Evolutionary conservation across 441 rosid species (phyloP), one percentile per base, ranked within the genome.

Genomic region (Metrosideros polymorpha): DNA sequence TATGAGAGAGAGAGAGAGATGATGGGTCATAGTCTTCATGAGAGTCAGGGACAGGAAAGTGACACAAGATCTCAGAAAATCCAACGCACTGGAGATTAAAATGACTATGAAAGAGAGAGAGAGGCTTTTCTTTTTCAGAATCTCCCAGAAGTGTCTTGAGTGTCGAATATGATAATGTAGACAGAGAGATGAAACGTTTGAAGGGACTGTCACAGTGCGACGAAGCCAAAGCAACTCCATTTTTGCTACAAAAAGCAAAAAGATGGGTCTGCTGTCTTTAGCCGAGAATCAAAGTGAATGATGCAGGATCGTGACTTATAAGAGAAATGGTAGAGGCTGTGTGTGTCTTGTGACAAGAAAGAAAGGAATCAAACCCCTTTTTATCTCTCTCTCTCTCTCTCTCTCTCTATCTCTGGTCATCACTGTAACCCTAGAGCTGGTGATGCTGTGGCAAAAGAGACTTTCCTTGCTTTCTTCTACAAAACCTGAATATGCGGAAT

Each of bases 21-120:
- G 66, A 53, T 39, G 86, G 86, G 83, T 75, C 86, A 76, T 32
- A 53, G 66, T 77, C 51, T 24, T 79, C 71, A 79, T 85, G 86
- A 85, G 76, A 85, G 75, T 85, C 51, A 85, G 84, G 45, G 63
- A 85, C 87, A 77, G 61, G 87, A 85, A 85, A 85, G 84, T 59
- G 87, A 85, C 87, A 75, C 29, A 19, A 79, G 83, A 85, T 85
- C 84, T 85, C 54, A 85, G 84, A 55, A 85, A 56, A 85, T 77
- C 84, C 56, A 14, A 42, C 76, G 55, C 35, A 85, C 51, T 51
- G 71, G 43, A 50, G 84, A 51, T 52, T 35, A 71, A 66, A 39
- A 71, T 39, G 79, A 71, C 79, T 71, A 71, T 39, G 47, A 22
- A 10, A 47, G 47, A 66, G 45, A 61, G 24, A 66, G 75, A 61